Evolutionary conservation across 1,284 basidiomycete genomes (phyloP).

Genomic region (Leucoagaricus sp.): DNA sequence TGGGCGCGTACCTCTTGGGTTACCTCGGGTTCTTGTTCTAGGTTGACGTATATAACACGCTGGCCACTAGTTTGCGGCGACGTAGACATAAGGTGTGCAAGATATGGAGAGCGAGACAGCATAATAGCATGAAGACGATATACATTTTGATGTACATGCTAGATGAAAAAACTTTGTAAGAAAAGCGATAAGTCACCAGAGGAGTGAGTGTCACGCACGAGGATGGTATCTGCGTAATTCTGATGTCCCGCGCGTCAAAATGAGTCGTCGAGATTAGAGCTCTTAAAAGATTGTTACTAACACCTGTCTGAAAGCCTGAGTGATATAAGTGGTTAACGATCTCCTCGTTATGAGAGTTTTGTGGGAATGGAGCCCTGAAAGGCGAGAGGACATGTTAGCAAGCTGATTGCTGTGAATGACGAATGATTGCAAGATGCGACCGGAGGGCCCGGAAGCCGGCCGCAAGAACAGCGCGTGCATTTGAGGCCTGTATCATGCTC

Average conservation of each 20-base stretch:
- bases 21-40: constrained; percentile 78
- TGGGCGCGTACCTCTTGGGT: constrained; percentile 71
- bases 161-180: constrained; percentile 19
- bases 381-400: constrained; percentile 18
- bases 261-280: neutral
- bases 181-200: neutral
- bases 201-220: constrained; percentile 49
- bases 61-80: constrained; percentile 61
- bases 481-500: constrained; percentile 56
- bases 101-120: constrained; percentile 81
- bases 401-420: neutral
- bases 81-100: constrained; percentile 83
- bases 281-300: constrained; percentile 39
- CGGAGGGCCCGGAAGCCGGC: constrained; percentile 48
- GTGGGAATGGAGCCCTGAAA: constrained; percentile 47
- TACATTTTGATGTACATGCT: constrained; percentile 76
- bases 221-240: constrained; percentile 80
- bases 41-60: constrained; percentile 69
- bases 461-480: constrained; percentile 46
- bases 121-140: constrained; percentile 82
- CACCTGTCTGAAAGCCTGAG: constrained; percentile 77
- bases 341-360: constrained; percentile 64
- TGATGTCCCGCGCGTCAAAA: constrained; percentile 30
- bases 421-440: constrained; percentile 8
- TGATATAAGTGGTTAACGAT: constrained; percentile 77